These are phyloP conservation scores for Taxawa tesnikishii DNA, from an alignment of 2,329 filamentous ascomycete species.

Conservation along the genomic window DNA sequence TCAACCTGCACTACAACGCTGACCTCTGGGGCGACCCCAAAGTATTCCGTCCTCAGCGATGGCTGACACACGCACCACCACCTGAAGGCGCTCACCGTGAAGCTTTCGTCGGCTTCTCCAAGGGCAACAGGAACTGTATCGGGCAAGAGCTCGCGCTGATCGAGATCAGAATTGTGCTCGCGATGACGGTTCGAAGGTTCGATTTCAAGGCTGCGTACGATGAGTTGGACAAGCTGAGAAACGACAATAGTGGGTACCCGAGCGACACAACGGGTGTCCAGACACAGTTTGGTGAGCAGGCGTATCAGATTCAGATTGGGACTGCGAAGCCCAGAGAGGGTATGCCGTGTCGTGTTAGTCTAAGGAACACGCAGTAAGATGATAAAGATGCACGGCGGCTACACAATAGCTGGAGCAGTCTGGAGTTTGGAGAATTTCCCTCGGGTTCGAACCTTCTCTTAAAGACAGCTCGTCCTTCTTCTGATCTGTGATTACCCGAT, in stretches of 20 bases:
- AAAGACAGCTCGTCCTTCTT: too few species aligned
- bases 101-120: slow-evolving; percentile 29
- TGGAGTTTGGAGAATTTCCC: too few species aligned
- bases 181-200: slow-evolving; percentile 37
- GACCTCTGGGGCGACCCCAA: slow-evolving; percentile 29
- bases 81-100: not conserved
- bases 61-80: slow-evolving; percentile 14
- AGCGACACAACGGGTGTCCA: slow-evolving; percentile 14
- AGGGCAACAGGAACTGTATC: slow-evolving; percentile 44
- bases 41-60: slow-evolving; percentile 38
- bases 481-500: too few species aligned
- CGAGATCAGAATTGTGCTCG: slow-evolving; percentile 39
- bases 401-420: too few species aligned
- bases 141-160: slow-evolving; percentile 44
- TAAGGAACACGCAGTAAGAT: slow-evolving; percentile 9
- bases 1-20: slow-evolving; percentile 23
- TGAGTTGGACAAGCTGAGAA: slow-evolving; percentile 19
- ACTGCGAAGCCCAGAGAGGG: slow-evolving; percentile 22
- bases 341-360: slow-evolving; percentile 18
- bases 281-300: slow-evolving; percentile 18
- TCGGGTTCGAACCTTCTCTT: too few species aligned
- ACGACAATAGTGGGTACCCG: slow-evolving; percentile 22
- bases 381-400: too few species aligned
- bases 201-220: slow-evolving; percentile 32
- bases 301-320: slow-evolving; percentile 21